A percentile compares a stretch with the other conserved stretches of the same genome.
phyloP scores from a whole-genome alignment of 257 asterid species.

The Scutellaria baicalensis region DNA sequence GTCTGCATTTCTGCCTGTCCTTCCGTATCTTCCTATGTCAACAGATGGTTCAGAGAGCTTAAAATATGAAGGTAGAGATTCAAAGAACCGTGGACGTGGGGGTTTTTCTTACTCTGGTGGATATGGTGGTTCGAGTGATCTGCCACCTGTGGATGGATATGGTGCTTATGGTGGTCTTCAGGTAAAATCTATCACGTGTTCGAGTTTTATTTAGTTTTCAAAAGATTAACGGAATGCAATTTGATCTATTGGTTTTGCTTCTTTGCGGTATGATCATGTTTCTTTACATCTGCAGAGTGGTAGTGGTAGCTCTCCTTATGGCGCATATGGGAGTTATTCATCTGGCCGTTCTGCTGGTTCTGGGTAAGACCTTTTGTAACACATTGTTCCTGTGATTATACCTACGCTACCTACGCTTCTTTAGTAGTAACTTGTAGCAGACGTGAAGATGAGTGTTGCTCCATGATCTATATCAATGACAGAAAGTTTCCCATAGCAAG shows the following conservation, averaged over 20 bases:
- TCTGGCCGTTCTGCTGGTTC: slow-evolving; percentile 75
- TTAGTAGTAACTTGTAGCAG: background rate
- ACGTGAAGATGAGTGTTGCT: background rate
- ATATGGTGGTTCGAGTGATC: slow-evolving; percentile 51
- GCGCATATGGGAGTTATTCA: slow-evolving; percentile 79
- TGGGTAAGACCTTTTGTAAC: slow-evolving; percentile 43
- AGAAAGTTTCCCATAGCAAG: background rate
- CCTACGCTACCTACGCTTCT: background rate
- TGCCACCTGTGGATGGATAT: slow-evolving; percentile 56
- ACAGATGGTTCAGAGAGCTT: slow-evolving; percentile 51
- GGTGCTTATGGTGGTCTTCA: slow-evolving; percentile 56
- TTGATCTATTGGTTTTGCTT: slow-evolving; percentile 2
- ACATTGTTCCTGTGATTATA: background rate
- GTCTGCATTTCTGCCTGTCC: slow-evolving; percentile 65
- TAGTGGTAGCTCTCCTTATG: slow-evolving; percentile 51
- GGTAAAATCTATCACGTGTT: slow-evolving; percentile 29
- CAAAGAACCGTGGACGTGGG: slow-evolving; percentile 66
- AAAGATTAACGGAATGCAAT: background rate
- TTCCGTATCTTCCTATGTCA: slow-evolving; percentile 79
- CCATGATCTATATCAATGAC: background rate
- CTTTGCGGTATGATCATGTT: background rate
- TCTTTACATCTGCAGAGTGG: slow-evolving; percentile 46
- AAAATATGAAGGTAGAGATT: slow-evolving; percentile 65
- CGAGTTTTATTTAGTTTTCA: background rate
- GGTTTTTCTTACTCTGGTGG: slow-evolving; percentile 61